Conservation (phyloP, 208 protist genomes). For the Zelonia costaricensis region DNA sequence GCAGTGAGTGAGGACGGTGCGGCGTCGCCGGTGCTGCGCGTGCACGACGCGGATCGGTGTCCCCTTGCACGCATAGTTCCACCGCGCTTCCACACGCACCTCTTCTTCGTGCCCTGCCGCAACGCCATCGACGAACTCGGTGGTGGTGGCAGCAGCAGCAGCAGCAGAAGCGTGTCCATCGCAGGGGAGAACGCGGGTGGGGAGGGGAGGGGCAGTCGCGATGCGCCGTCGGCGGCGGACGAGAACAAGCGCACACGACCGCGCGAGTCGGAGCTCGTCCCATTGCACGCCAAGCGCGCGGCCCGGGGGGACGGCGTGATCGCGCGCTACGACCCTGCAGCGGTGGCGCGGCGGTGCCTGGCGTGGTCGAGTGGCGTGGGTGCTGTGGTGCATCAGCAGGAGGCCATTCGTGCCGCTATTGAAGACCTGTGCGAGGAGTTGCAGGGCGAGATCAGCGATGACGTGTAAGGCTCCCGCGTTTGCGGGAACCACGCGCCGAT, state of each 20-base stretch:
- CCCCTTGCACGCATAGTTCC: conserved; percentile 34
- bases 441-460: conserved; percentile 51
- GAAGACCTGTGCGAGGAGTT: conserved; percentile 50
- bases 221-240: conserved; percentile 6
- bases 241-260: conserved; percentile 15
- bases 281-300: conserved; percentile 6
- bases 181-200: too few species aligned
- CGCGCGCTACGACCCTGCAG: conserved; percentile 24
- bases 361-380: conserved; percentile 25
- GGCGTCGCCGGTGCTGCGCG: conserved; percentile 13
- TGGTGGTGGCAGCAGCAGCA: background rate
- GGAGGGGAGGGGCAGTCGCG: too few species aligned
- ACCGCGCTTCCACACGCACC: conserved; percentile 1
- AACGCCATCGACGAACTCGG: conserved; percentile 27
- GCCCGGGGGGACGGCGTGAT: background rate
- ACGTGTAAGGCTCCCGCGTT: conserved; percentile 1
- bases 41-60: conserved; percentile 58
- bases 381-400: conserved; percentile 20
- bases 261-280: conserved; percentile 17
- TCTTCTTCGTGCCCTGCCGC: conserved; percentile 56
- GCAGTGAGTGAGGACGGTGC: too few species aligned
- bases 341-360: conserved; percentile 28
- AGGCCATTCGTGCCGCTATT: conserved; percentile 22
- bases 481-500: background rate
- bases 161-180: background rate